Base-by-base conservation (phyloP, 768 basidiomycete species). In the Termitomyces sp. region DNA sequence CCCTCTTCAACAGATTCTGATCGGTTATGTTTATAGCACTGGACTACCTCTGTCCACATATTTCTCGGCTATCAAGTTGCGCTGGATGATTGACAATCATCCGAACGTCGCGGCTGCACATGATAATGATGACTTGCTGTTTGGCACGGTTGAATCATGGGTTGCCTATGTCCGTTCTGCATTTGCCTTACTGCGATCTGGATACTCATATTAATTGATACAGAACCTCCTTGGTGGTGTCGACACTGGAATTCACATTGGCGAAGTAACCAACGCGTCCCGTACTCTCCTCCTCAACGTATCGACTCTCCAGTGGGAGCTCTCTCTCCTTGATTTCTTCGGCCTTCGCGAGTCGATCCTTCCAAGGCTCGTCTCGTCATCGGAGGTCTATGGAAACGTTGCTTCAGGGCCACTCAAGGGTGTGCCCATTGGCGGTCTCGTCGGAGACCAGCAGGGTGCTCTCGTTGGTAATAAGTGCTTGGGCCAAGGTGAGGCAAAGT, bases 361-460 rank as follows among this genome's bases (percentile, higher is more conserved):
- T 18, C 96, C 96, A 12, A 86, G 81, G 64, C 84, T 99, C 62
- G 92, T 94, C 35, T 94, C 92, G 12, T 92, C 94, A 24, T 93
- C 94, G 4, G 91, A 98, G 75, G 87, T 95, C 5, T 98, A 96
- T 74, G 97, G 96, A 44, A 75, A 84, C 28, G 83, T 98, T 59
- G 76, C 82, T 8, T 76, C 78, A 36, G 91, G 92, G 2, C 69
- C 86, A 3, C 78, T 94, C 63, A 78, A 80, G 65, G 93, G 91
- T 44, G 81, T 94, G 12, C 89, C 89, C 9, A 92, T 99, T 57
- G 95, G 88, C 40, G 96, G 96, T 22, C 85, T 98, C 51, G 87
- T 96, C 8, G 97, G 97, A n/a, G 97, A 99, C 71, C 97, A 99
- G 76, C 97, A 99, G 73, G 97, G 91, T 6, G 96, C 96, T 24